These are phyloP conservation scores for Phascolomyces articulosus DNA, from an alignment of 371 early-diverging fungal species.

Conservation along the genomic window DNA sequence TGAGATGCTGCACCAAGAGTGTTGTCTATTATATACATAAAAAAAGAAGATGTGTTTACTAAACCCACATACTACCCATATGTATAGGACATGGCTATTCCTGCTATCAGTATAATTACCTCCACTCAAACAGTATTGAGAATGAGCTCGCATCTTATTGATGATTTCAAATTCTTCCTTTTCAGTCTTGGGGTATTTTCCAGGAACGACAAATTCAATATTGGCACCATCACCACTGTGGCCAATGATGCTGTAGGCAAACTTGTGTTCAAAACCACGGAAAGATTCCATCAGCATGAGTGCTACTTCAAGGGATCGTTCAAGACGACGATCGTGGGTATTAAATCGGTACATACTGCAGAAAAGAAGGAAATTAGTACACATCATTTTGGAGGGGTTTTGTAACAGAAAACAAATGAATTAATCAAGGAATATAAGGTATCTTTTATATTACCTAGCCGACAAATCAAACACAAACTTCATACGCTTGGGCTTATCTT, in stretches of 20 bases:
- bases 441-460: constrained; percentile 42
- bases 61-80: no score
- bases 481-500: constrained; percentile 80
- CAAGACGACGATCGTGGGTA: constrained; percentile 70
- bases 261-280: constrained; percentile 83
- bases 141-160: constrained; percentile 66
- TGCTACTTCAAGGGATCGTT: constrained; percentile 74
- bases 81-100: no score
- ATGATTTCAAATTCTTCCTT: constrained; percentile 76
- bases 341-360: constrained; percentile 77
- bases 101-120: constrained; percentile 22
- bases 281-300: constrained; percentile 87
- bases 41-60: no score
- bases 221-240: constrained; percentile 83
- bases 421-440: not conserved
- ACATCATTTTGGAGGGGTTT: no score
- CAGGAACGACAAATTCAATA: constrained; percentile 72
- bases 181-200: constrained; percentile 76
- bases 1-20: constrained; percentile 73
- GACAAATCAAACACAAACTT: constrained; percentile 82
- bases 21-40: constrained; percentile 52
- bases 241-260: constrained; percentile 75
- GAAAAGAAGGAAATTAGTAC: no score
- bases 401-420: no score
- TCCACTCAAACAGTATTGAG: constrained; percentile 74